Percentiles rank a stretch among this genome's conserved stretches.
These are phyloP conservation scores for Saccharomycopsis olivae DNA, from an alignment of 805 yeast species.

Conservation along the genomic window DNA sequence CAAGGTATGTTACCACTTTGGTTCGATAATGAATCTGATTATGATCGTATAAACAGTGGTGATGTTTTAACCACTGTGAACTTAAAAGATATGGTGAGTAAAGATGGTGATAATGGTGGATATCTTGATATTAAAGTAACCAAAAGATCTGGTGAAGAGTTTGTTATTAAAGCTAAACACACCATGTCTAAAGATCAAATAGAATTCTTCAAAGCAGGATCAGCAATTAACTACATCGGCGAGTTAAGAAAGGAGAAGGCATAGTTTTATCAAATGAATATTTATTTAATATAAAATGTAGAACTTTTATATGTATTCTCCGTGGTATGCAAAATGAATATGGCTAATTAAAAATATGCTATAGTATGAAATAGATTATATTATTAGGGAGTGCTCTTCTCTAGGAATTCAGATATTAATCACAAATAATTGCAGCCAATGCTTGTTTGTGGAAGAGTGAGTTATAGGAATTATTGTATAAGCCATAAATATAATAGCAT, in stretches of 20 bases:
- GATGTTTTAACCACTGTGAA: conserved; percentile 71
- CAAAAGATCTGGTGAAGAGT: conserved; percentile 59
- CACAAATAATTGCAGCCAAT: too few relatives aligned
- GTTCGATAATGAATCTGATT: conserved; percentile 82
- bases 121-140: conserved; percentile 58
- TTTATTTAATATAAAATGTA: too few relatives aligned
- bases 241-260: conserved; percentile 34
- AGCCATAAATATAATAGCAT: too few relatives aligned
- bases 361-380: too few relatives aligned
- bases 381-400: too few relatives aligned
- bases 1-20: conserved; percentile 96
- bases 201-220: conserved; percentile 93
- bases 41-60: conserved; percentile 68
- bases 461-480: too few relatives aligned
- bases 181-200: conserved; percentile 96
- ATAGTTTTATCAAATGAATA: too few relatives aligned
- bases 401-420: too few relatives aligned
- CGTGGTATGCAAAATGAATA: too few relatives aligned
- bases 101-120: conserved; percentile 86
- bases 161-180: conserved; percentile 71
- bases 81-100: conserved; percentile 63
- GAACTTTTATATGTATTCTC: too few relatives aligned
- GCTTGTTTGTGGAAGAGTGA: too few relatives aligned
- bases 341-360: too few relatives aligned
- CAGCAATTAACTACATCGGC: conserved; percentile 90